Conservation (phyloP, 2,329 filamentous ascomycete species). For the Chalaropsis ovoidea region DNA sequence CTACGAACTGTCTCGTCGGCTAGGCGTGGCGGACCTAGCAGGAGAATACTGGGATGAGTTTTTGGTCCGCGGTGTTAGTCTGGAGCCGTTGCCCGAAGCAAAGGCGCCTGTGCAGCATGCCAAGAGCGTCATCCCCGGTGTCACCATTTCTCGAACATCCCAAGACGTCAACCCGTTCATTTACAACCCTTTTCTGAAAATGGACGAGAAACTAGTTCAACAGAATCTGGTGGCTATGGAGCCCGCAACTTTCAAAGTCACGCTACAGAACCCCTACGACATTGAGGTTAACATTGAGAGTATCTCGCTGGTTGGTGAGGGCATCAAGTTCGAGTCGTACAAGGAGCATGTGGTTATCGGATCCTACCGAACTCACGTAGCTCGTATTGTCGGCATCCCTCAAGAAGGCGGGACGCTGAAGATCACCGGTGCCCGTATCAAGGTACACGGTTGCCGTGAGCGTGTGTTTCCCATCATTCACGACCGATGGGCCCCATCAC, state of each 20-base stretch:
- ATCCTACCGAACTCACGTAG: constrained; percentile 70
- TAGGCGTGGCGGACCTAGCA: constrained; percentile 59
- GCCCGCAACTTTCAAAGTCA: constrained; percentile 64
- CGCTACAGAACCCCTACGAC: constrained; percentile 88
- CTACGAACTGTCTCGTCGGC: constrained; percentile 60
- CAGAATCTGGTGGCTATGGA: constrained; percentile 70
- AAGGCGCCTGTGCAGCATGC: constrained; percentile 57
- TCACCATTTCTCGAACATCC: constrained; percentile 42
- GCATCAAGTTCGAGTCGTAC: constrained; percentile 58
- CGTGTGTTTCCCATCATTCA: constrained; percentile 75
- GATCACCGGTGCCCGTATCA: constrained; percentile 68
- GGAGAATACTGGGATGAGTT: constrained; percentile 98
- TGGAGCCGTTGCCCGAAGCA: constrained; percentile 52
- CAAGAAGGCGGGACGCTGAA: constrained; percentile 56
- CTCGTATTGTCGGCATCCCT: constrained; percentile 61
- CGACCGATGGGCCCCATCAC: constrained; percentile 61
- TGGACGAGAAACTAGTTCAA: constrained; percentile 50
- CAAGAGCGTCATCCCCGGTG: constrained; percentile 44
- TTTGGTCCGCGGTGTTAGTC: constrained; percentile 63
- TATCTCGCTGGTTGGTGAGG: constrained; percentile 63
- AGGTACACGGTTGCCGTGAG: constrained; percentile 70
- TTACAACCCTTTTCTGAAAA: constrained; percentile 76
- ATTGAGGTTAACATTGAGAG: constrained; percentile 84
- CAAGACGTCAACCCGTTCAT: constrained; percentile 75
- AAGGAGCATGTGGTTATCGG: constrained; percentile 59